Evolutionary conservation across 2,329 filamentous ascomycete species (phyloP).

Genomic region (Herpotrichia juniperi): DNA sequence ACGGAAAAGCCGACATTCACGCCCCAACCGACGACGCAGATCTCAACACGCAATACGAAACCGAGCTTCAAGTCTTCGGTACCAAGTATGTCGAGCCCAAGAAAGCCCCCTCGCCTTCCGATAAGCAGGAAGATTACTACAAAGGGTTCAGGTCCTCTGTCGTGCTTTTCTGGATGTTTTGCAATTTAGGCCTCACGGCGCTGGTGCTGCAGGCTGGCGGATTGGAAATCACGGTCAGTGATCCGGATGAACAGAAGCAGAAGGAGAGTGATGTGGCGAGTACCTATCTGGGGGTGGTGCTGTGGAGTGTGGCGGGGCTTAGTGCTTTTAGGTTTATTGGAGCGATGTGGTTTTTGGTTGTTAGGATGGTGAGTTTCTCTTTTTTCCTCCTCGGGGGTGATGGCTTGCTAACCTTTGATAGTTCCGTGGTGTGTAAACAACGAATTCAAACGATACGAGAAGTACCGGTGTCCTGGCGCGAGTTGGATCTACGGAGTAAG

Average conservation of each 20-base stretch:
- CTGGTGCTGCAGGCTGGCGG: slow-evolving; percentile 87
- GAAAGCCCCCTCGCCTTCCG: slow-evolving; percentile 64
- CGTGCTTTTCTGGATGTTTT: slow-evolving; percentile 95
- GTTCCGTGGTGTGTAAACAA: slow-evolving; percentile 58
- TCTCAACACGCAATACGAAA: slow-evolving; percentile 92
- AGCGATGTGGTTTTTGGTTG: slow-evolving; percentile 87
- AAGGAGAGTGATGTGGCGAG: slow-evolving; percentile 66
- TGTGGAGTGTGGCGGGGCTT: slow-evolving; percentile 87
- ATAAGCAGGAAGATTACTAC: slow-evolving; percentile 98
- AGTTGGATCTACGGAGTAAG: background rate
- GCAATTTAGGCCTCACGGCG: slow-evolving; percentile 86
- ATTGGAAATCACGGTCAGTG: slow-evolving; percentile 61
- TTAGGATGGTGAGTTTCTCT: slow-evolving; percentile 45
- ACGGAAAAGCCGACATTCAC: slow-evolving; percentile 90
- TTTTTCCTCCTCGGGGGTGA: background rate
- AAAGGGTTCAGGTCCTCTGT: slow-evolving; percentile 92
- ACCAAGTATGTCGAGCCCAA: slow-evolving; percentile 77
- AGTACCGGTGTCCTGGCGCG: background rate
- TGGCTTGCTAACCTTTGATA: slow-evolving; percentile 39
- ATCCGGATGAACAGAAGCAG: slow-evolving; percentile 46
- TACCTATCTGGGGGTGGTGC: slow-evolving; percentile 83
- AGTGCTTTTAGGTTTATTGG: slow-evolving; percentile 87
- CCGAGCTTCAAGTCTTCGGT: slow-evolving; percentile 76
- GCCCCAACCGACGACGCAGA: slow-evolving; percentile 90
- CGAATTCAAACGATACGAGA: background rate